These are phyloP conservation scores for Naganishia onofrii DNA, from an alignment of 768 basidiomycete genomes.

Conservation along the genomic window DNA sequence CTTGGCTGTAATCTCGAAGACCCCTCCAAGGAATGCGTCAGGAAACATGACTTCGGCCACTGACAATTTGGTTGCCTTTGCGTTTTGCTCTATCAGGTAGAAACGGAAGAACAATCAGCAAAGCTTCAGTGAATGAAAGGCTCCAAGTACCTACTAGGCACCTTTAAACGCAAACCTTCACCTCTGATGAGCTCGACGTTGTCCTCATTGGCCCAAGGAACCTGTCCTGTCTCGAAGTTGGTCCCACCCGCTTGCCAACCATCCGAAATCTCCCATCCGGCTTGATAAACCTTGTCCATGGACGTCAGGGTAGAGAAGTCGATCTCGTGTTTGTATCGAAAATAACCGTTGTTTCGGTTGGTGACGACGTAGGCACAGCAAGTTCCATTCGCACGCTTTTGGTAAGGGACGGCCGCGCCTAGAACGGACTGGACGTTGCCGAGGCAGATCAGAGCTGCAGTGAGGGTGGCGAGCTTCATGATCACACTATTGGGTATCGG, in stretches of 20 bases:
- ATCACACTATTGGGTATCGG: not conserved
- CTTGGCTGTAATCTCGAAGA: slow-evolving; percentile 32
- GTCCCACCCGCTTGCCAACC: not conserved
- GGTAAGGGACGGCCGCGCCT: not conserved
- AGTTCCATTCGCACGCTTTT: not conserved
- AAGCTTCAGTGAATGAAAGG: not conserved
- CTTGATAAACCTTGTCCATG: not conserved
- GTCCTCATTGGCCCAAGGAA: not conserved
- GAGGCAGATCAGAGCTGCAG: not conserved
- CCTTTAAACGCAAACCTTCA: not conserved
- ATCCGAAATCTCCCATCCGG: not conserved
- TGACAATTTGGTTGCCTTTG: slow-evolving; percentile 12
- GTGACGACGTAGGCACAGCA: slow-evolving; percentile 8
- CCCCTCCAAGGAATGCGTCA: slow-evolving; percentile 22
- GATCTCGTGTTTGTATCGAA: not conserved
- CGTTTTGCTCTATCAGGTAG: not conserved
- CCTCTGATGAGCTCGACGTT: not conserved
- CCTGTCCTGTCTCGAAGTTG: not conserved
- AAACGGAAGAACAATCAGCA: not conserved
- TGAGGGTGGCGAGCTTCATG: not conserved
- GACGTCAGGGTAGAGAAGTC: not conserved
- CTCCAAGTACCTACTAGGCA: not conserved
- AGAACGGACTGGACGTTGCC: not conserved
- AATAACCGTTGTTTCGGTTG: slow-evolving; percentile 2
- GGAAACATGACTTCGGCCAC: slow-evolving; percentile 31